Conservation (phyloP, 306 rosid species). For the Rubus idaeus region DNA sequence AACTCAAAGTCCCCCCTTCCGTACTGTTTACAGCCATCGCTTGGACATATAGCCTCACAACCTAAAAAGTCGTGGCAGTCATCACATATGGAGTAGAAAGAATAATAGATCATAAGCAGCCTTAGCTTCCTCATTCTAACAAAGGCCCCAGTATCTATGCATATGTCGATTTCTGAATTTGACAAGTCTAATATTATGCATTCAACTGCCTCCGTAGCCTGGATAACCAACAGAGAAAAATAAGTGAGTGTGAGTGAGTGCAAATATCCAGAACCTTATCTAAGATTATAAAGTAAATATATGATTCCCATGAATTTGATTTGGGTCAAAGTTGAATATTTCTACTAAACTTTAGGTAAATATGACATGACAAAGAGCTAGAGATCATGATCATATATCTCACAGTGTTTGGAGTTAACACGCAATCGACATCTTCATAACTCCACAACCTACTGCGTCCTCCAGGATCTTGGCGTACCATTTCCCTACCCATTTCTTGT, state of each 20-base stretch:
- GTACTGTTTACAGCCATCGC: too few relatives aligned
- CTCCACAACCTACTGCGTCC: too few relatives aligned
- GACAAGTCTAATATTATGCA: not conserved
- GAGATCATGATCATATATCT: too few relatives aligned
- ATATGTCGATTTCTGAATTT: not conserved
- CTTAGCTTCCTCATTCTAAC: slow-evolving; percentile 20
- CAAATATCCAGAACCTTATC: not conserved
- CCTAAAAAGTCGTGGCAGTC: not conserved
- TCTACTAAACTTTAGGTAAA: too few relatives aligned
- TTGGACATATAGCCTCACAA: not conserved
- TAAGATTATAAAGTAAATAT: not conserved
- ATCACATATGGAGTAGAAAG: not conserved
- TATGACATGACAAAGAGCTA: too few relatives aligned
- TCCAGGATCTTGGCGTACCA: too few relatives aligned
- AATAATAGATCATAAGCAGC: not conserved
- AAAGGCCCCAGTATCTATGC: slow-evolving; percentile 23
- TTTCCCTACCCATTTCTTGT: too few relatives aligned
- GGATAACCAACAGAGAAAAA: not conserved
- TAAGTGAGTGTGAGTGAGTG: not conserved
- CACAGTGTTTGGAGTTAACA: too few relatives aligned
- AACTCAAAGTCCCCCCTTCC: not conserved
- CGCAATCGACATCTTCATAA: too few relatives aligned
- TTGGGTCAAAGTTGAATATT: too few relatives aligned
- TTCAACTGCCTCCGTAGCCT: slow-evolving; percentile 23
- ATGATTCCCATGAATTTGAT: not conserved